Evolutionary conservation across 2,329 filamentous ascomycete species (phyloP).

Genomic region (Ascochyta pisi): DNA sequence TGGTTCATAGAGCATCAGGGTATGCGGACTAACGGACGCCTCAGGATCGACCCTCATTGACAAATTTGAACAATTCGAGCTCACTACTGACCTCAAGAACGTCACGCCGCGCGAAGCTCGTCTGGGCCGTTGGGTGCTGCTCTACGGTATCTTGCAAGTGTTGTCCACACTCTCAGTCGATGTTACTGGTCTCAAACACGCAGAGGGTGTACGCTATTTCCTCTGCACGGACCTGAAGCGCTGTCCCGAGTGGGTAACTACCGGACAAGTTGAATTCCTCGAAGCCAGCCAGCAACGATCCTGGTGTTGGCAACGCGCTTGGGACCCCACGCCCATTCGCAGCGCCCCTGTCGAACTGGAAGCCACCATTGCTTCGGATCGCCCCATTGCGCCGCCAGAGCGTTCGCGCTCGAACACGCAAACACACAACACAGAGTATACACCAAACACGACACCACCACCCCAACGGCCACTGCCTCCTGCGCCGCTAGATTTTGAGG

Average conservation of each 20-base stretch:
- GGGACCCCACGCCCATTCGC: conserved; percentile 32
- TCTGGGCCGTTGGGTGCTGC: conserved; percentile 53
- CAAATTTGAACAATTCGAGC: conserved; percentile 51
- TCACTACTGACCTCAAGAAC: conserved; percentile 41
- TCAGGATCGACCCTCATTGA: conserved; percentile 51
- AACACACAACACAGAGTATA: neutral
- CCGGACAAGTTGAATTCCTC: conserved; percentile 32
- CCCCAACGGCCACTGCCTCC: conserved; percentile 19
- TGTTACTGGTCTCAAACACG: conserved; percentile 47
- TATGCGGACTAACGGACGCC: conserved; percentile 11
- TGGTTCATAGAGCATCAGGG: neutral
- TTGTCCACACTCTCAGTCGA: conserved; percentile 53
- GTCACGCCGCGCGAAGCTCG: conserved; percentile 51
- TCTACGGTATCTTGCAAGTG: conserved; percentile 53
- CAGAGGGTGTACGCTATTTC: conserved; percentile 49
- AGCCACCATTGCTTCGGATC: conserved; percentile 9
- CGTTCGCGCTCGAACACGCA: neutral
- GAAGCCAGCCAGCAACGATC: conserved; percentile 42
- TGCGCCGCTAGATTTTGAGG: conserved; percentile 25
- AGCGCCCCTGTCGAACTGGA: conserved; percentile 43
- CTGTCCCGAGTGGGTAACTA: conserved; percentile 47
- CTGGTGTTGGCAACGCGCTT: conserved; percentile 48
- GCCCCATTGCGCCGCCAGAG: neutral
- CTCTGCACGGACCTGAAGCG: conserved; percentile 49
- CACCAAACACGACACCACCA: neutral